A percentile compares a stretch with the other conserved stretches of the same genome.
These are phyloP conservation scores for Punctularia strigosozonata DNA, from an alignment of 768 basidiomycete genomes.

Conservation along the genomic window DNA sequence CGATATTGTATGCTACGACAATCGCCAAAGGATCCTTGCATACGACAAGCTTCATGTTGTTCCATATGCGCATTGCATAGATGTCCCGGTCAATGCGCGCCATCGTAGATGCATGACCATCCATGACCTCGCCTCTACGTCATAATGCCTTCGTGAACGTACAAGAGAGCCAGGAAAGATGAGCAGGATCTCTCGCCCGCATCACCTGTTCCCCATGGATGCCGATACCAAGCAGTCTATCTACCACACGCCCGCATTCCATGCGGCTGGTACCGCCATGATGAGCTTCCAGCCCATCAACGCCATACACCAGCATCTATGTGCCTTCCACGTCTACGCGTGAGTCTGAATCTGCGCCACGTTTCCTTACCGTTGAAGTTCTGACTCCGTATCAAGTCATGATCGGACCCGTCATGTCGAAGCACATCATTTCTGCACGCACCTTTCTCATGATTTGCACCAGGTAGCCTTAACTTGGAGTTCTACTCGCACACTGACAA, in stretches of 20 bases:
- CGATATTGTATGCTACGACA: too few relatives aligned
- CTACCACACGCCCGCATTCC: slow-evolving; percentile 17
- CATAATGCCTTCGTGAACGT: too few relatives aligned
- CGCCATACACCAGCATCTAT: slow-evolving; percentile 18
- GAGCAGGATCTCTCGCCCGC: neutral
- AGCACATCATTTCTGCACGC: slow-evolving; percentile 34
- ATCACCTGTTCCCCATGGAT: slow-evolving; percentile 12
- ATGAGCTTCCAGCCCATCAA: slow-evolving; percentile 25
- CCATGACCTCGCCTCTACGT: too few relatives aligned
- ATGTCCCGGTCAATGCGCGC: too few relatives aligned
- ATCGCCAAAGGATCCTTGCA: too few relatives aligned
- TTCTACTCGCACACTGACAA: too few relatives aligned
- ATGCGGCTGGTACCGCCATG: slow-evolving; percentile 15
- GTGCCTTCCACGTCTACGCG: slow-evolving; percentile 23
- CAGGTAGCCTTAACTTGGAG: too few relatives aligned
- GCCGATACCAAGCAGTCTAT: slow-evolving; percentile 14
- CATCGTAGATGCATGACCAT: too few relatives aligned
- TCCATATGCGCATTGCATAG: too few relatives aligned
- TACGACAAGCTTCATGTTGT: too few relatives aligned
- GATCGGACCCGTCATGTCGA: slow-evolving; percentile 24
- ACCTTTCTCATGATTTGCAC: slow-evolving; percentile 24
- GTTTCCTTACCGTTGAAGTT: neutral
- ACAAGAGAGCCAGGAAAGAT: too few relatives aligned
- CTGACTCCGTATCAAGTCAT: slow-evolving; percentile 9
- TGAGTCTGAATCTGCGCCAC: slow-evolving; percentile 7